Evolutionary conservation across 1,284 basidiomycete genomes (phyloP).

Genomic region (Xerocomus nothofagi): DNA sequence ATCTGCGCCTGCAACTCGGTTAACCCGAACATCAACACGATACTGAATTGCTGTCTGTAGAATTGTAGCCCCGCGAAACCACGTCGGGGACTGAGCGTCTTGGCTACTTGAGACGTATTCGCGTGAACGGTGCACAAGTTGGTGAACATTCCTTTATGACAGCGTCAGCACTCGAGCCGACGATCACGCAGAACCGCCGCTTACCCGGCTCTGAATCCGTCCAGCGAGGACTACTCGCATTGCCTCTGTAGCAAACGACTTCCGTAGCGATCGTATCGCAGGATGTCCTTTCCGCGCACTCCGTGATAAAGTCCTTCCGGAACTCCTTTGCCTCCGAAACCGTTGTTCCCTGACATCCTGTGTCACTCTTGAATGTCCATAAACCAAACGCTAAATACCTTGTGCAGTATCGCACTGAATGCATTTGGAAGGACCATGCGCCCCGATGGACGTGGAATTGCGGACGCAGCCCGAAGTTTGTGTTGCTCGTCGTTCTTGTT

Average conservation of each 20-base stretch:
- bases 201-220: conserved; percentile 44
- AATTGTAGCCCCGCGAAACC: conserved; percentile 35
- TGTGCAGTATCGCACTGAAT: conserved; percentile 37
- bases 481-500: conserved; percentile 35
- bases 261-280: conserved; percentile 31
- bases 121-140: conserved; percentile 45
- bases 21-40: conserved; percentile 51
- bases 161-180: neutral
- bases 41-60: conserved; percentile 44
- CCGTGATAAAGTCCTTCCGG: conserved; percentile 38
- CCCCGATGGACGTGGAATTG: conserved; percentile 33
- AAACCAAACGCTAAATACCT: conserved; percentile 20
- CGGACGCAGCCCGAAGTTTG: conserved; percentile 23
- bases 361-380: conserved; percentile 1
- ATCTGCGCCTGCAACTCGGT: conserved; percentile 47
- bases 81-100: conserved; percentile 32
- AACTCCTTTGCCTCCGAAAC: conserved; percentile 43
- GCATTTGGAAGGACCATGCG: conserved; percentile 30
- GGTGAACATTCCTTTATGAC: conserved; percentile 42
- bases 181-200: neutral
- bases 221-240: conserved; percentile 41
- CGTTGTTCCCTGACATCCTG: conserved; percentile 33
- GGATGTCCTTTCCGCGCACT: conserved; percentile 28
- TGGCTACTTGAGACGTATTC: conserved; percentile 39
- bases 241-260: conserved; percentile 46